Base-by-base conservation (phyloP, 2,329 filamentous ascomycete genomes). In the Fusarium chlamydosporum region DNA sequence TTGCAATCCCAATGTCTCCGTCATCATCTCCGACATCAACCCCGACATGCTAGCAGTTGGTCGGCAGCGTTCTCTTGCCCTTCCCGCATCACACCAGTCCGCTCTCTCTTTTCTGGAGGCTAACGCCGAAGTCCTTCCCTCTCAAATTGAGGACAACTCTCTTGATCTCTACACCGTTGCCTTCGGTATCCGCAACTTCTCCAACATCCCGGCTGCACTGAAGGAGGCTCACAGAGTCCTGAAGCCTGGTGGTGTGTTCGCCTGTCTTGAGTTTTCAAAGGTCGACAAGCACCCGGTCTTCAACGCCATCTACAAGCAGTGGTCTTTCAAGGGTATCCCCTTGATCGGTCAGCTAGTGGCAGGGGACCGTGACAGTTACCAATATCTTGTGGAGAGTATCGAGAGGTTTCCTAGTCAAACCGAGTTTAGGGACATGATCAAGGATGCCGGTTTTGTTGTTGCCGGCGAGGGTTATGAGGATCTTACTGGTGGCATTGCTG, bases 341-440 rank as follows among this genome's bases (percentile, higher is more conserved):
- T 80, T 99, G 72, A 97, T 99, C 75, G 96, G 96, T 4, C 95
- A 99, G 82, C 77, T 99, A 64, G 94, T 99, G 16, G 95, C 96
- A 3, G 93, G 93, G 8, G 96, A 99, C 78, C 86, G 95, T 58
- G 95, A 96, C 76, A 97, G 93, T 78, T 99, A 99, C 80, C 96
- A 99, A 84, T 99, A 99, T 81, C 85, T 99, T 11, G 96, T 99
- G 11, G 96, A 99, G 85, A 97, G 94, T 79, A 99, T 99, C 79
- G 94, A 97, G 81, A 85, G 88, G 47, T 98, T 98, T 78, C 96
- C 96, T 0, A 91, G 84, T 71, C 96, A 99, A 83, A 86, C 89
- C 53, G 89, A 93, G 71, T 99, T 97, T 76, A 87, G 90, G 69
- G 85, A 88, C 34, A 94, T 97, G 92, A 96, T 97, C 75, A 79